Evolutionary conservation across 345 rosid genomes (phyloP).

Genomic region (Turritis glabra): DNA sequence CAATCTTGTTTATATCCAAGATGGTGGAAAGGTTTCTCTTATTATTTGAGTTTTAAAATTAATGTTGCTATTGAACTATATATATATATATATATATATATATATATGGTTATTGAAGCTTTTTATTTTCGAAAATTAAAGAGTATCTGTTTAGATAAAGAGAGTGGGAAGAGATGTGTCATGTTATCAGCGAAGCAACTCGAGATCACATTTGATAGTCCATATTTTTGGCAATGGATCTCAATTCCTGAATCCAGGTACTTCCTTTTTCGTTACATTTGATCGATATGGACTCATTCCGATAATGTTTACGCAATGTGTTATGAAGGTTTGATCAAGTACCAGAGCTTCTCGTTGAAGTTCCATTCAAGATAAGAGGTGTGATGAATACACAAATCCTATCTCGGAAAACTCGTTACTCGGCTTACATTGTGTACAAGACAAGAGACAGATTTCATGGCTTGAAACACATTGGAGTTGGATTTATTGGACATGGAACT

Average conservation of each 20-base stretch:
- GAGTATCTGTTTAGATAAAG: background rate
- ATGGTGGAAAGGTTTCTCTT: no score
- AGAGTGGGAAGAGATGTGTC: background rate
- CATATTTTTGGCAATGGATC: background rate
- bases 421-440: conserved; percentile 21
- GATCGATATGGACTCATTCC: background rate
- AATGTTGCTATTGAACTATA: background rate
- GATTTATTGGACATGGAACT: background rate
- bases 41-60: background rate
- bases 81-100: no score
- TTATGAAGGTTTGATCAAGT: background rate
- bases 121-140: no score
- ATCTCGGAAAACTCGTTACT: conserved; percentile 22
- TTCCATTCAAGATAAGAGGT: background rate
- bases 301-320: background rate
- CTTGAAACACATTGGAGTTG: background rate
- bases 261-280: background rate
- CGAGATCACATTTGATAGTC: background rate
- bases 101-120: background rate
- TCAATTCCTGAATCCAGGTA: background rate
- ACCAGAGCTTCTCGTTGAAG: background rate
- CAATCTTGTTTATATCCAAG: no score
- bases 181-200: background rate
- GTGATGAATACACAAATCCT: background rate
- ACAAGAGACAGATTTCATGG: background rate